These are phyloP conservation scores for Daedaleopsis nitida DNA, from an alignment of 768 basidiomycete species.

Conservation along the genomic window DNA sequence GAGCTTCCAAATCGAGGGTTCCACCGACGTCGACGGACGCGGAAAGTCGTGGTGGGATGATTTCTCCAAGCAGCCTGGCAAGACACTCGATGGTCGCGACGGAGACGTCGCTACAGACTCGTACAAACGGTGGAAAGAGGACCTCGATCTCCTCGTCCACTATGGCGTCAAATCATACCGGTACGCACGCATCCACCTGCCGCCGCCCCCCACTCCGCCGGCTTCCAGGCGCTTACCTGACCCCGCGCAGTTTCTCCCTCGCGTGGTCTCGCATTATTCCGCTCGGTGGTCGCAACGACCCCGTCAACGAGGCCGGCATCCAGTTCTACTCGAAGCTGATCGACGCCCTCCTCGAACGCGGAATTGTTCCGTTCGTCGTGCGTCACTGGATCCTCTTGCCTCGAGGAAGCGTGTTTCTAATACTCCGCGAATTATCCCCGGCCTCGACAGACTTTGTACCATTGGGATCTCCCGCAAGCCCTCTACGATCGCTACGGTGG, in stretches of 20 bases:
- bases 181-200: conserved; percentile 3
- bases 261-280: conserved; percentile 80
- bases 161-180: conserved; percentile 76
- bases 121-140: conserved; percentile 68
- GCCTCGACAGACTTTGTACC: conserved; percentile 60
- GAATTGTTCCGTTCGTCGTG: conserved; percentile 70
- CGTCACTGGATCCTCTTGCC: conserved; percentile 26
- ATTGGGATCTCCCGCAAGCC: conserved; percentile 79
- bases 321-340: conserved; percentile 72
- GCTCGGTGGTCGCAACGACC: conserved; percentile 70
- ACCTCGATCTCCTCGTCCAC: conserved; percentile 58
- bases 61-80: conserved; percentile 64
- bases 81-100: conserved; percentile 66
- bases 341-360: conserved; percentile 61
- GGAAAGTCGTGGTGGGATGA: conserved; percentile 78
- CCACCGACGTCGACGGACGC: conserved; percentile 57
- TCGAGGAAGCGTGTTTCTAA: neutral
- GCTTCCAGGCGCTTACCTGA: neutral
- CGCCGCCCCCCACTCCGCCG: neutral
- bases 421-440: conserved; percentile 7
- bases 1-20: conserved; percentile 76
- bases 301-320: conserved; percentile 70
- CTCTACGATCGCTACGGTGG: conserved; percentile 76
- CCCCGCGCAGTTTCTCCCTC: conserved; percentile 53
- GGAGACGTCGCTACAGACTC: conserved; percentile 76